Conservation (phyloP, 176 grass and related monocot genomes). For the Bolboschoenus planiculmis region DNA sequence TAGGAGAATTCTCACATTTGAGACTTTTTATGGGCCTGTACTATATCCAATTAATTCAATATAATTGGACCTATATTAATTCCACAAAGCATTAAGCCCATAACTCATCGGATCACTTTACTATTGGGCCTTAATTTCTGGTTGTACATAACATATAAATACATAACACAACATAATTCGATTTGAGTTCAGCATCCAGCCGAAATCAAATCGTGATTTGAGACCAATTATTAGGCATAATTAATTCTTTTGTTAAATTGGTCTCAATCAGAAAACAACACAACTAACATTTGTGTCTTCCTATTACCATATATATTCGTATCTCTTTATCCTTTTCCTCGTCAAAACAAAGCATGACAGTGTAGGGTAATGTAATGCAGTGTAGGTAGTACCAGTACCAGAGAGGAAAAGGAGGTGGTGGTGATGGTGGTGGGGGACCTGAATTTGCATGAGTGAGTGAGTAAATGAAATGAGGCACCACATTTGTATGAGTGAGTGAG, state of each 20-base stretch:
- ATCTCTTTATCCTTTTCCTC: too few relatives aligned
- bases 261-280: not conserved
- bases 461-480: not conserved
- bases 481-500: not conserved
- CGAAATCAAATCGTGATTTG: too few relatives aligned
- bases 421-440: not conserved
- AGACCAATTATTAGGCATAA: too few relatives aligned
- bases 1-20: too few relatives aligned
- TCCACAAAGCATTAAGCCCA: too few relatives aligned
- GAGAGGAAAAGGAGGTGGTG: not conserved
- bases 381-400: not conserved
- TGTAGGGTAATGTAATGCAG: not conserved
- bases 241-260: not conserved
- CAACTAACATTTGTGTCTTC: not conserved
- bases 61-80: not conserved
- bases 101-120: not conserved
- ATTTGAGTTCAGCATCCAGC: too few relatives aligned
- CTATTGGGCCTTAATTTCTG: not conserved
- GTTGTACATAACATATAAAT: too few relatives aligned
- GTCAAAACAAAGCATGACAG: too few relatives aligned
- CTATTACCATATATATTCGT: too few relatives aligned
- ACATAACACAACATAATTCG: too few relatives aligned
- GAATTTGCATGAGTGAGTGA: not conserved
- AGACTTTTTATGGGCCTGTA: not conserved
- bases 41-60: not conserved